Evolutionary conservation across 129 eudicot species (phyloP).

Genomic region (Scalesia atractyloides): DNA sequence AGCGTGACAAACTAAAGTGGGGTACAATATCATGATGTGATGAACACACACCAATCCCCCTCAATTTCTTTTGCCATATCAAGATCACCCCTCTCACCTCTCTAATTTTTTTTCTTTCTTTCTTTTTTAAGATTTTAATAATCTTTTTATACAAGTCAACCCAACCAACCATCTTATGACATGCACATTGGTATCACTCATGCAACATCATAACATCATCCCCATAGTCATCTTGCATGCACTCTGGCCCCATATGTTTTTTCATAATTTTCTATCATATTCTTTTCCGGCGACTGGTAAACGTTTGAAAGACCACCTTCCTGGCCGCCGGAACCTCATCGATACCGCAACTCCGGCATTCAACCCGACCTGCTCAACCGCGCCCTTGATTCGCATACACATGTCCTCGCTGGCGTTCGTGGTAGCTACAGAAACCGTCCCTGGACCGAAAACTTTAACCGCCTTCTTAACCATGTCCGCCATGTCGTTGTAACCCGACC

Average conservation of each 20-base stretch:
- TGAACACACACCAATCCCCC: conserved; percentile 31
- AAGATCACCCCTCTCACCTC: conserved; percentile 19
- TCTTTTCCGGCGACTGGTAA: conserved; percentile 56
- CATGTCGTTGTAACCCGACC: conserved; percentile 52
- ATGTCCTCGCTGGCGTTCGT: conserved; percentile 44
- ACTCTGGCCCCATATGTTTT: neutral
- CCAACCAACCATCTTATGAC: conserved; percentile 42
- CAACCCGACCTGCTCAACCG: conserved; percentile 64
- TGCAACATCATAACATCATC: conserved; percentile 46
- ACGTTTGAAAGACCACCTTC: conserved; percentile 64
- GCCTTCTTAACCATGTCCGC: conserved; percentile 56
- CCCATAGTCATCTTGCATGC: conserved; percentile 29
- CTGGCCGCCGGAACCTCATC: conserved; percentile 75
- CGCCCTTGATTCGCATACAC: conserved; percentile 47
- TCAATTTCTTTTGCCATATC: conserved; percentile 25
- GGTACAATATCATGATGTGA: conserved; percentile 57
- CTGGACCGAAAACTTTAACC: conserved; percentile 70
- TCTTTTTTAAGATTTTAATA: conserved; percentile 1
- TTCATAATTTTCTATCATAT: conserved; percentile 7
- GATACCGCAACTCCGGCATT: conserved; percentile 54
- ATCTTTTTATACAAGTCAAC: conserved; percentile 57
- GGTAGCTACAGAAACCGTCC: conserved; percentile 62
- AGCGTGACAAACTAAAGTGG: conserved; percentile 79
- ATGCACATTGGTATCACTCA: conserved; percentile 45
- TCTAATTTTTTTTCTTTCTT: conserved; percentile 6